phyloP scores from a whole-genome alignment of 495 filamentous ascomycete genomes.

The Hypoxylon lienhwacheense region DNA sequence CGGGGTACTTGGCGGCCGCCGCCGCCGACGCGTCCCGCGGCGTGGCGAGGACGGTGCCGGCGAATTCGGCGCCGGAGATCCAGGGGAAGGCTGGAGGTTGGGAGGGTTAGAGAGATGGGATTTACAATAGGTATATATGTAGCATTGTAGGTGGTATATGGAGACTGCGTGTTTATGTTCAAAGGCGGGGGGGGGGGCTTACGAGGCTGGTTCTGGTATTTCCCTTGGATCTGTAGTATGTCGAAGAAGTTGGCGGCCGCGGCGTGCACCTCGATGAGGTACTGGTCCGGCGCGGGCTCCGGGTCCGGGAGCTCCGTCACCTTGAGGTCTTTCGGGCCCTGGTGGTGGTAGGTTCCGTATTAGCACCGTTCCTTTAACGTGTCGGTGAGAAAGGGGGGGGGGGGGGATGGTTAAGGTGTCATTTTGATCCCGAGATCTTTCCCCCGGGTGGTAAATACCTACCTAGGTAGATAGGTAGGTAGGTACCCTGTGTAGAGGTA shows the following conservation, averaged over 20 bases:
- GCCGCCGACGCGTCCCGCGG: constrained; percentile 50
- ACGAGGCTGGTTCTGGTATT: constrained; percentile 67
- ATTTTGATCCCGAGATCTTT: too few relatives aligned
- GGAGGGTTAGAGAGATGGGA: constrained; percentile 48
- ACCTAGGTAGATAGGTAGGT: too few relatives aligned
- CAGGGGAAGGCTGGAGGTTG: constrained; percentile 72
- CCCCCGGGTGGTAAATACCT: too few relatives aligned
- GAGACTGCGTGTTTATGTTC: too few relatives aligned
- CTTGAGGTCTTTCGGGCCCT: constrained; percentile 79
- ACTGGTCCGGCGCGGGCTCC: constrained; percentile 67
- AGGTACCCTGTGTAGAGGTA: too few relatives aligned
- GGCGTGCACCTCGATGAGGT: constrained; percentile 87
- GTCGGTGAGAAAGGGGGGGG: too few relatives aligned
- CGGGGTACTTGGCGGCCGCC: constrained; percentile 58
- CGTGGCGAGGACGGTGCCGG: constrained; percentile 69
- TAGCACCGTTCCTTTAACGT: too few relatives aligned
- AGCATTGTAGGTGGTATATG: background rate
- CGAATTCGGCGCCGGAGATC: constrained; percentile 85
- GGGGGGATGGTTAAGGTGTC: too few relatives aligned
- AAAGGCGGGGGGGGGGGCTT: too few relatives aligned
- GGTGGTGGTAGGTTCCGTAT: too few relatives aligned
- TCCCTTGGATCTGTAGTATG: constrained; percentile 82
- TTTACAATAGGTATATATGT: background rate
- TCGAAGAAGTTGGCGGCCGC: constrained; percentile 95
- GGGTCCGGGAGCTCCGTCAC: constrained; percentile 75